Evolutionary conservation across 306 rosid genomes (phyloP), one percentile per base, ranked within the genome.

Genomic region (Begonia masoniana): DNA sequence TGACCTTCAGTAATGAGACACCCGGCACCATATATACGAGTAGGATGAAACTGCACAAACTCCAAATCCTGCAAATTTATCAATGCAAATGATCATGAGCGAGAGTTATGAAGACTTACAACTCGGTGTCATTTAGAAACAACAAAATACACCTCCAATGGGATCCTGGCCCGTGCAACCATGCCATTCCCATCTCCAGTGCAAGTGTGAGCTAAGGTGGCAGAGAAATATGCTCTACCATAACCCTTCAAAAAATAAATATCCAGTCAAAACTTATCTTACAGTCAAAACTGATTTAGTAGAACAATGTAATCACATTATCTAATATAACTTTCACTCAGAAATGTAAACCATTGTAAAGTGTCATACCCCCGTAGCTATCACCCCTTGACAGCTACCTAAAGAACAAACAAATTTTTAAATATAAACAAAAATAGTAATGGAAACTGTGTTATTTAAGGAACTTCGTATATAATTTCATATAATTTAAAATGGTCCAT

Each of bases 21-120:
- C 66, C 97, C 96, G 21, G 96, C 97, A 60, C 97, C 97, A 68
- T 91, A 91, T 57, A 91, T 85, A 55, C 97, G 96, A 0, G 96
- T 91, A 42, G 94, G 97, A 68, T 91, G 97, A 77, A 91, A 91
- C 68, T 85, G 96, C 62, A 91, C 96, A 62, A 91, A 91, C 78
- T 91, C 97, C 74, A 91, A 75, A 78, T 91, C 96, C 97, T 91
- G 61, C 52, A 72, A 51, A 46, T 21, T 21, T 21, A 21, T 21
- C 24, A 21, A 21, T 21, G 24, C 24, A 31, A 31, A 5, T 31
- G 39, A 31, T 31, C 39, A 31, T 31, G 39, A 31, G 39, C 7
- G 5, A 31, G 9, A 31, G 1, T 31, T 31, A 31, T 31, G 39
- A 31, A 31, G 39, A 31, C 39, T 31, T 31, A 7, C 39, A 31